A percentile compares a stretch with the other conserved stretches of the same genome.
Conservation (phyloP, 345 rosid species). For the Angophora floribunda region DNA sequence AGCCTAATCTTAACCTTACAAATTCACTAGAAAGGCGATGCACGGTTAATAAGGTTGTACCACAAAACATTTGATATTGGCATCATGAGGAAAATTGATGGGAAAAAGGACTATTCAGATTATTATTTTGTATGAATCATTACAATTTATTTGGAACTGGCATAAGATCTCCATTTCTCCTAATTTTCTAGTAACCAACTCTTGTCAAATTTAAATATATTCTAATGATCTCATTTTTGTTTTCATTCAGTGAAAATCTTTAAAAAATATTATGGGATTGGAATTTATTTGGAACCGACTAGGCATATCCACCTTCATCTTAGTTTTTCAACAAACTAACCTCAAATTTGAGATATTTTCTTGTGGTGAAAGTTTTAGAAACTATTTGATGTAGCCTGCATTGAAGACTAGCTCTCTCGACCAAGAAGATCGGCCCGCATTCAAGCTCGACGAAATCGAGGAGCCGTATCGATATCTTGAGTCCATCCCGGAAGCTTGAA, state of each 20-base stretch:
- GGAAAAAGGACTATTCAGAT: not conserved
- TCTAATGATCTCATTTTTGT: not conserved
- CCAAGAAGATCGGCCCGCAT: too few relatives aligned
- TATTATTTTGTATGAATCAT: not conserved
- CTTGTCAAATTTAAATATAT: not conserved
- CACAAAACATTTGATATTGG: not conserved
- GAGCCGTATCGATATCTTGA: too few relatives aligned
- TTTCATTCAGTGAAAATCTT: not conserved
- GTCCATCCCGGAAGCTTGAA: too few relatives aligned
- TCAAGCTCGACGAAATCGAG: too few relatives aligned
- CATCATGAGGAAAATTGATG: not conserved
- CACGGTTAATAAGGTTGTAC: not conserved
- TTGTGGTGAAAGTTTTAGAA: not conserved
- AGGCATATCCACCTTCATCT: not conserved
- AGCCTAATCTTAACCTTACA: not conserved
- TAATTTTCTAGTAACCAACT: not conserved
- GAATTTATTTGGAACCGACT: not conserved
- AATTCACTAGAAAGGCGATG: not conserved
- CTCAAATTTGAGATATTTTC: not conserved
- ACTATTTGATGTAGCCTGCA: too few relatives aligned
- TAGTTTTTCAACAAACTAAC: not conserved
- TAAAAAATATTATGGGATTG: not conserved
- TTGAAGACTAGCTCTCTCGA: too few relatives aligned
- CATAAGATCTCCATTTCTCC: not conserved
- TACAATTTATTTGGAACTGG: not conserved